These are phyloP conservation scores for Puya raimondii DNA, from an alignment of 176 grass and related monocot species.

Conservation along the genomic window DNA sequence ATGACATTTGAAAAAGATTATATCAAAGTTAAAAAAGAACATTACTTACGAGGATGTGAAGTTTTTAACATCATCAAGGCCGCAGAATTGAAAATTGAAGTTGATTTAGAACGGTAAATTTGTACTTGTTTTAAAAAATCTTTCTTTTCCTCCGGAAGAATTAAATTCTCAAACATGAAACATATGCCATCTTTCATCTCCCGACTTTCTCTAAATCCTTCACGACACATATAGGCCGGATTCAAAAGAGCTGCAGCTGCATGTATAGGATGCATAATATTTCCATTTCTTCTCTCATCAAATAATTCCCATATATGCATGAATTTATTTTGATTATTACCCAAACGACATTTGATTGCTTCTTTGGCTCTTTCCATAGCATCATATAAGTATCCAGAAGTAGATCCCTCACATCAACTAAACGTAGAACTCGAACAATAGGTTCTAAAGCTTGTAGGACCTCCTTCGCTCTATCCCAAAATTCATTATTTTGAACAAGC, in stretches of 20 bases:
- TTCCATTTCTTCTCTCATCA: background rate
- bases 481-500: background rate
- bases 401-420: background rate
- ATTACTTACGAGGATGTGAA: background rate
- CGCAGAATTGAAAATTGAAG: background rate
- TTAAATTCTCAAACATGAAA: background rate
- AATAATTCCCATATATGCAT: background rate
- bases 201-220: background rate
- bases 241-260: background rate
- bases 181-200: background rate
- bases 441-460: background rate
- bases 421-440: background rate
- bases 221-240: background rate
- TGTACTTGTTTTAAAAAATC: background rate
- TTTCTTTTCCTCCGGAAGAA: background rate
- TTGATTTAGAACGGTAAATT: background rate
- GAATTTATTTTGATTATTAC: background rate
- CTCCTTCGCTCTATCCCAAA: background rate
- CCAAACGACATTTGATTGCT: background rate
- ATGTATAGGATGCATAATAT: background rate
- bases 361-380: background rate
- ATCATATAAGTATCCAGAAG: background rate
- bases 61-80: background rate
- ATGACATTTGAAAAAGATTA: background rate
- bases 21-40: background rate